A percentile compares a stretch with the other conserved stretches of the same genome.
Evolutionary conservation across 805 yeast genomes (phyloP).

Genomic region (Wickerhamiella shivajii): DNA sequence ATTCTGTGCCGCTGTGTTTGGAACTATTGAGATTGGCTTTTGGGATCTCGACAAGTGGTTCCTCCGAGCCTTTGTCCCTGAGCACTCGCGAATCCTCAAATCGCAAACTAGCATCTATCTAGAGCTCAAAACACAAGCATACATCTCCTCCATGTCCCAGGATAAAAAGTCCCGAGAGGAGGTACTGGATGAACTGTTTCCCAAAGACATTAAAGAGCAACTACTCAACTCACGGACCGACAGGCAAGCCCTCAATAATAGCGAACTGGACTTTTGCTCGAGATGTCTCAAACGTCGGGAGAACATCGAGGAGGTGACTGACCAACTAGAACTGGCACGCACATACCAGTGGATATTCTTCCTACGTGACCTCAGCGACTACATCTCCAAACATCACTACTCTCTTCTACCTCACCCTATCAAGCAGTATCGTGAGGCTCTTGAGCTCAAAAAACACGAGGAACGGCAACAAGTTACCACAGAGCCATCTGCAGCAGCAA

Average conservation of each 20-base stretch:
- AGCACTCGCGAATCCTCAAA: conserved; percentile 47
- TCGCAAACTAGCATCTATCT: conserved; percentile 66
- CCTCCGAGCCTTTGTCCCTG: conserved; percentile 76
- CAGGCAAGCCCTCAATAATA: conserved; percentile 38
- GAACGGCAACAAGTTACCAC: conserved; percentile 2
- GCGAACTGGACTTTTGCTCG: conserved; percentile 64
- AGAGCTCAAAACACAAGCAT: conserved; percentile 91
- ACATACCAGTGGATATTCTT: conserved; percentile 80
- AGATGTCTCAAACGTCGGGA: conserved; percentile 62
- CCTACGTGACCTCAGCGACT: conserved; percentile 63
- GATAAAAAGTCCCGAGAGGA: conserved; percentile 47
- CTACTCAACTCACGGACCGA: conserved; percentile 22
- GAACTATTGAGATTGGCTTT: conserved; percentile 75
- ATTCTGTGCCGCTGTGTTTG: conserved; percentile 73
- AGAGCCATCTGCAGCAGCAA: background rate
- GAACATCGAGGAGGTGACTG: conserved; percentile 32
- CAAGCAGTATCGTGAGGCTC: conserved; percentile 5
- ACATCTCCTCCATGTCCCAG: conserved; percentile 64
- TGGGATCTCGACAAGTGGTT: conserved; percentile 73
- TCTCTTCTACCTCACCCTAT: conserved; percentile 12
- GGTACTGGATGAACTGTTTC: conserved; percentile 62
- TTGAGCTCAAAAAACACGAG: conserved; percentile 3
- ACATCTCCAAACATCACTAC: conserved; percentile 42
- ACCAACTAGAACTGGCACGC: conserved; percentile 41
- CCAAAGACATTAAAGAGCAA: conserved; percentile 37